These are phyloP conservation scores for Leccinum ochraceum DNA, from an alignment of 768 basidiomycete species.

Conservation along the genomic window DNA sequence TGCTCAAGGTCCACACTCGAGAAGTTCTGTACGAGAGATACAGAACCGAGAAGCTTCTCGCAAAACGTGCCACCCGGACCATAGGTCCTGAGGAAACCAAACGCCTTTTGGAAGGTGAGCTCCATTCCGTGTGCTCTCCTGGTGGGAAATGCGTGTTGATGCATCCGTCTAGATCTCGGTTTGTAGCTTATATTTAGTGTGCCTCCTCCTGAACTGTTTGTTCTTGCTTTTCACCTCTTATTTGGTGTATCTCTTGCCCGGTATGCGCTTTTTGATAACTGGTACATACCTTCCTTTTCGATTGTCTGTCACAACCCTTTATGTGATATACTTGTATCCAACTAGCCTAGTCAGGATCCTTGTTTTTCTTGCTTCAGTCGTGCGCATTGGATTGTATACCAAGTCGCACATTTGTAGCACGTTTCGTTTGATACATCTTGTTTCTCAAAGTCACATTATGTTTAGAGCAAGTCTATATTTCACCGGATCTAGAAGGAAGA, in stretches of 20 bases:
- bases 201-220: conserved; percentile 14
- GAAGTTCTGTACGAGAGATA: conserved; percentile 94
- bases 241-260: conserved; percentile 13
- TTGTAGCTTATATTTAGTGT: conserved; percentile 37
- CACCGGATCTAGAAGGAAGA: conserved; percentile 5
- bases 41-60: conserved; percentile 87
- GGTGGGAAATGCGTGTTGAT: conserved; percentile 27
- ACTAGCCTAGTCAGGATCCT: conserved; percentile 18
- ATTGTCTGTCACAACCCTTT: conserved; percentile 9
- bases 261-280: conserved; percentile 6
- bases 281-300: conserved; percentile 1
- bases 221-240: conserved; percentile 27
- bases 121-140: conserved; percentile 17
- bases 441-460: conserved; percentile 9
- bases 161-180: conserved; percentile 43
- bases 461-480: conserved; percentile 8
- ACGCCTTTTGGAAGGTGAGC: conserved; percentile 70
- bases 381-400: conserved; percentile 24
- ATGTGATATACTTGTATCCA: conserved; percentile 25
- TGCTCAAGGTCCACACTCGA: conserved; percentile 79
- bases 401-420: conserved; percentile 25
- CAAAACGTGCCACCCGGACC: conserved; percentile 76
- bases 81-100: conserved; percentile 76
- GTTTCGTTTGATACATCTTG: conserved; percentile 23
- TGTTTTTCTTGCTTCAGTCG: conserved; percentile 26